Conservation (phyloP, 305 asterid species). For the Rubia peregrina region DNA sequence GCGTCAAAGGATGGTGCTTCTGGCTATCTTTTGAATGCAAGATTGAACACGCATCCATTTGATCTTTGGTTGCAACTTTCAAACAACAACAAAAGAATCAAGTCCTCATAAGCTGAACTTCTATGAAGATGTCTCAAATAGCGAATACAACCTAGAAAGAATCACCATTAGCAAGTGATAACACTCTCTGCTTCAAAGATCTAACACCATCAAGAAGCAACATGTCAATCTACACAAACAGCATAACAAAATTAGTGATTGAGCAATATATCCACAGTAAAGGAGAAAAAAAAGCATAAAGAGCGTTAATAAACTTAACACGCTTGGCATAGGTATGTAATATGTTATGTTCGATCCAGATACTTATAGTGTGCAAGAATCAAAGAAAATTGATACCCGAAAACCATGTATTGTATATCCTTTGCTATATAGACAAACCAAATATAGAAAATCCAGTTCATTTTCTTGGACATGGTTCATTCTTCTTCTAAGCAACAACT, state of each 20-base stretch:
- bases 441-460: neutral
- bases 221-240: slow-evolving; percentile 9
- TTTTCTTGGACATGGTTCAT: neutral
- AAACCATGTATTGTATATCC: neutral
- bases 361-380: neutral
- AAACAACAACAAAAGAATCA: neutral
- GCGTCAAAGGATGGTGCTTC: slow-evolving; percentile 53
- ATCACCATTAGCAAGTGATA: neutral
- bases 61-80: neutral
- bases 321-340: neutral
- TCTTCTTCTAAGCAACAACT: neutral
- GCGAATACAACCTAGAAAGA: neutral
- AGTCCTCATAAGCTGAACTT: neutral
- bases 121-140: neutral
- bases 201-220: neutral
- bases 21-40: slow-evolving; percentile 25
- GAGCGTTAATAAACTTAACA: neutral
- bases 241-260: neutral
- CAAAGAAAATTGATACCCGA: neutral
- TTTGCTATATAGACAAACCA: neutral
- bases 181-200: neutral
- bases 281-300: neutral
- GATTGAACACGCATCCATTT: slow-evolving; percentile 15
- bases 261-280: neutral
- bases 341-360: neutral